Evolutionary conservation across 164 flowering plant genomes (phyloP).

Genomic region (Cinnamomum chago): DNA sequence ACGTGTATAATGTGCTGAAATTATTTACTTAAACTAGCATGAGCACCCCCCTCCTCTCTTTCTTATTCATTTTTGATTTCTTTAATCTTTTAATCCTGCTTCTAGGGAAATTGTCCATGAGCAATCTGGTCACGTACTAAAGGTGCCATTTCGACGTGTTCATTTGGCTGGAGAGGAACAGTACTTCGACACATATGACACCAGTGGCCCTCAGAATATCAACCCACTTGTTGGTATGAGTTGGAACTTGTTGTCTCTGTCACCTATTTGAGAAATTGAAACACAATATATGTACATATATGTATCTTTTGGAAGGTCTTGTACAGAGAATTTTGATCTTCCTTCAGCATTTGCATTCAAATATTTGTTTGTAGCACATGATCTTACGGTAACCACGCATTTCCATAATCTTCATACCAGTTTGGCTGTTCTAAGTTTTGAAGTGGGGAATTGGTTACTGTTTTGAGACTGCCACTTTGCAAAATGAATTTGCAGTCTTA

Average conservation of each 20-base stretch:
- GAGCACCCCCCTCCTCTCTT: no score
- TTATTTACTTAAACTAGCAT: background rate
- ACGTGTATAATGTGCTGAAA: background rate
- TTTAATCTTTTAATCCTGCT: slow-evolving; percentile 8
- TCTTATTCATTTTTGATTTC: background rate
- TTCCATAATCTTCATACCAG: no score
- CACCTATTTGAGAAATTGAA: background rate
- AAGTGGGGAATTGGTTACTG: no score
- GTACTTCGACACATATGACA: slow-evolving; percentile 85
- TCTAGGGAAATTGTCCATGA: slow-evolving; percentile 89
- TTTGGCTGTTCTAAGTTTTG: no score
- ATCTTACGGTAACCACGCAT: background rate
- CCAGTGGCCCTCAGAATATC: slow-evolving; percentile 92
- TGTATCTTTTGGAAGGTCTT: no score
- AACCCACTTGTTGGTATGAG: slow-evolving; percentile 67
- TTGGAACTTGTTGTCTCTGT: no score
- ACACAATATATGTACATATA: no score
- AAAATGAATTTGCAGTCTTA: background rate
- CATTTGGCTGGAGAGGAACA: slow-evolving; percentile 81
- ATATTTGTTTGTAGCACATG: background rate
- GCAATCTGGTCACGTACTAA: slow-evolving; percentile 78
- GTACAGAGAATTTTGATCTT: background rate
- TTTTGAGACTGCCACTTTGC: background rate
- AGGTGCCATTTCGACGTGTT: slow-evolving; percentile 87
- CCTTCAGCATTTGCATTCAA: background rate